phyloP scores from a whole-genome alignment of 352 stramenopile species.

The Phytophthora idaei region DNA sequence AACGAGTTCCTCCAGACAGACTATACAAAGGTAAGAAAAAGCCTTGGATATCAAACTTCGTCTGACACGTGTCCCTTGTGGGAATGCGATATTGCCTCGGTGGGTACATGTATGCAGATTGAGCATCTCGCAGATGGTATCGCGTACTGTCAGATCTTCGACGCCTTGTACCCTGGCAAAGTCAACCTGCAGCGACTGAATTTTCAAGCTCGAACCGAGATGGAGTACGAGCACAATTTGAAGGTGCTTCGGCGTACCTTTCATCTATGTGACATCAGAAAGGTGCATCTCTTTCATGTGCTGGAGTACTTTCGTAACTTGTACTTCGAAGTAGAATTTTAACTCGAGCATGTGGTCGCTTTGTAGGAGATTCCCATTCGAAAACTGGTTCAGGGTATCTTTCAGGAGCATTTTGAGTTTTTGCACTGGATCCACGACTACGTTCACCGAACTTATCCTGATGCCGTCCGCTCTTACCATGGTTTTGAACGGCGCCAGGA shows the following conservation, averaged over 20 bases:
- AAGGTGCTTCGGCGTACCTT: slow-evolving; percentile 58
- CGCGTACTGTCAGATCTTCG: slow-evolving; percentile 80
- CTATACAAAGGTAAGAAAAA: slow-evolving; percentile 66
- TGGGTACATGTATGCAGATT: slow-evolving; percentile 37
- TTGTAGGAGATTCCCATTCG: slow-evolving; percentile 65
- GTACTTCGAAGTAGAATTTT: neutral
- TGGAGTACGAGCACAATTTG: slow-evolving; percentile 74
- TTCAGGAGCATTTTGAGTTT: slow-evolving; percentile 86
- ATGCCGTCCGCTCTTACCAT: slow-evolving; percentile 58
- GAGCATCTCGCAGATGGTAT: slow-evolving; percentile 83
- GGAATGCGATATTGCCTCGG: neutral
- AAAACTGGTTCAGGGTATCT: slow-evolving; percentile 72
- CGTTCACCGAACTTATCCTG: slow-evolving; percentile 71
- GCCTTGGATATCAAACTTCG: neutral
- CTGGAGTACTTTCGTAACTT: neutral
- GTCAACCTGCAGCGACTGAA: slow-evolving; percentile 60
- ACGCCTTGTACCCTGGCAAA: slow-evolving; percentile 74
- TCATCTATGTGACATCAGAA: slow-evolving; percentile 64
- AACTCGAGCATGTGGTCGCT: slow-evolving; percentile 1
- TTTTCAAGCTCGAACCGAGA: slow-evolving; percentile 56
- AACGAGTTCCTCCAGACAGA: slow-evolving; percentile 85
- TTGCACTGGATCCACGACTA: slow-evolving; percentile 85
- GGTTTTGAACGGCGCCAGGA: slow-evolving; percentile 64
- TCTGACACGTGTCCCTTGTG: neutral
- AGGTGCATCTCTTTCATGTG: slow-evolving; percentile 37